Conservation (phyloP, 2,329 filamentous ascomycete genomes). For the Didymella sp. region DNA sequence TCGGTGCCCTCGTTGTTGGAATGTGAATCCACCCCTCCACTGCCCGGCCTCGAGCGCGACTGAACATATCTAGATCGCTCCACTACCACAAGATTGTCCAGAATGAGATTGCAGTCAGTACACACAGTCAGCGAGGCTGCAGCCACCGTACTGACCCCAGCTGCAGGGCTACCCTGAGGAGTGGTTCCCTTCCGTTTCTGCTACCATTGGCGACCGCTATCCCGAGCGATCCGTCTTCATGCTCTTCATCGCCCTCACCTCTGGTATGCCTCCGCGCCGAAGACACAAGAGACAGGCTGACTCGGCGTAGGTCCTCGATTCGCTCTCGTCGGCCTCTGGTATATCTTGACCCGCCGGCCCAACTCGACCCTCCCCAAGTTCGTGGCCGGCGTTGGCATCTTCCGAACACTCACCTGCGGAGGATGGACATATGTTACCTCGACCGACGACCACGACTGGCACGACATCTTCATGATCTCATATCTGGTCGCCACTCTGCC, state of each 20-base stretch:
- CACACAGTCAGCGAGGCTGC: no score
- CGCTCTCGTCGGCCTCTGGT: conserved; percentile 88
- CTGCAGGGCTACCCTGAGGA: conserved; percentile 72
- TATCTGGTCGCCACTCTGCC: conserved; percentile 93
- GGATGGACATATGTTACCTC: conserved; percentile 99
- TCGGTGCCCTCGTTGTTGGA: conserved; percentile 85
- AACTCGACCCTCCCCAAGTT: conserved; percentile 80
- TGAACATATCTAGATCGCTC: conserved; percentile 62
- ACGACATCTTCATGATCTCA: conserved; percentile 99
- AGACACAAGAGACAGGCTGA: conserved; percentile 16
- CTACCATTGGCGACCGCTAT: conserved; percentile 96
- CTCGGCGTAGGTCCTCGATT: conserved; percentile 78
- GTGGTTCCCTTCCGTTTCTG: conserved; percentile 96
- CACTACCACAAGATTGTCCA: conserved; percentile 98
- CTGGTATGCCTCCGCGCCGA: conserved; percentile 61
- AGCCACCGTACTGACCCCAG: conserved; percentile 21
- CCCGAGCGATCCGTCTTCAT: conserved; percentile 97
- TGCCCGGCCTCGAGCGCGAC: conserved; percentile 19
- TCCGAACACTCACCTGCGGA: conserved; percentile 91
- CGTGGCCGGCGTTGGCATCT: conserved; percentile 77
- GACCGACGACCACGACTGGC: conserved; percentile 97
- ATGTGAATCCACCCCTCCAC: conserved; percentile 40
- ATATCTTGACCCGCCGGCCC: conserved; percentile 80
- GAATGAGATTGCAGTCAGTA: conserved; percentile 82
- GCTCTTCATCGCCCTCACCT: conserved; percentile 95